Conservation (phyloP, 2,329 filamentous ascomycete genomes). For the Pseudogymnoascus sp. region DNA sequence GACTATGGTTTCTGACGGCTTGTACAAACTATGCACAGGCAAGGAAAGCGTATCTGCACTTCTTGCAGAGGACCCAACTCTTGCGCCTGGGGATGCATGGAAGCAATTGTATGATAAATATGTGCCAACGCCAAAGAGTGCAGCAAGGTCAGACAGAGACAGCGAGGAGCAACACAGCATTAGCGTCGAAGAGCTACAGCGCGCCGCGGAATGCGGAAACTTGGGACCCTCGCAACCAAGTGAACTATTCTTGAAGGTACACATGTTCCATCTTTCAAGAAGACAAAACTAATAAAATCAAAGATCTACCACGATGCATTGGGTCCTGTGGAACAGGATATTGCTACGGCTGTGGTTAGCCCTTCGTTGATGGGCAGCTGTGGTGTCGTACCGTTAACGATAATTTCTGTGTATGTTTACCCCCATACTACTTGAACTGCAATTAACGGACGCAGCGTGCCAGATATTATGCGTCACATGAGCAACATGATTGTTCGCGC, state of each 20-base stretch:
- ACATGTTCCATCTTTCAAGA: constrained; percentile 11
- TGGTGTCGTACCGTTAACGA: constrained; percentile 59
- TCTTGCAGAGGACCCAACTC: constrained; percentile 44
- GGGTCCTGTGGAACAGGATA: constrained; percentile 21
- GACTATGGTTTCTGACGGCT: constrained; percentile 35
- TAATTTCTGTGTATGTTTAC: constrained; percentile 48
- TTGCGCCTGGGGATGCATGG: constrained; percentile 47
- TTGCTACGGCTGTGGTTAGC: constrained; percentile 41
- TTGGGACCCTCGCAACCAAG: constrained; percentile 59
- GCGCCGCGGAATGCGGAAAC: constrained; percentile 53
- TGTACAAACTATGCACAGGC: constrained; percentile 45
- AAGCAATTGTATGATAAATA: constrained; percentile 44
- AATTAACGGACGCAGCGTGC: constrained; percentile 35
- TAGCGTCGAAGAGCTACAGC: constrained; percentile 39
- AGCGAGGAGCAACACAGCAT: constrained; percentile 18
- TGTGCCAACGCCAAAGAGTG: constrained; percentile 7
- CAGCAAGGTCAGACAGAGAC: constrained; percentile 17
- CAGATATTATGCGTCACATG: constrained; percentile 66
- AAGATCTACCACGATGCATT: constrained; percentile 26
- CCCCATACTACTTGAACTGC: background rate
- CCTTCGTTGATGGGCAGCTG: constrained; percentile 52
- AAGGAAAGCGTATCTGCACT: constrained; percentile 49
- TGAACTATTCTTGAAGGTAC: constrained; percentile 55
- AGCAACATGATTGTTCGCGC: constrained; percentile 68
- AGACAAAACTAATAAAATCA: background rate